A percentile compares a stretch with the other conserved stretches of the same genome.
These are phyloP conservation scores for Yamadazyma atlantica DNA, from an alignment of 1,139 yeast species.

Conservation along the genomic window DNA sequence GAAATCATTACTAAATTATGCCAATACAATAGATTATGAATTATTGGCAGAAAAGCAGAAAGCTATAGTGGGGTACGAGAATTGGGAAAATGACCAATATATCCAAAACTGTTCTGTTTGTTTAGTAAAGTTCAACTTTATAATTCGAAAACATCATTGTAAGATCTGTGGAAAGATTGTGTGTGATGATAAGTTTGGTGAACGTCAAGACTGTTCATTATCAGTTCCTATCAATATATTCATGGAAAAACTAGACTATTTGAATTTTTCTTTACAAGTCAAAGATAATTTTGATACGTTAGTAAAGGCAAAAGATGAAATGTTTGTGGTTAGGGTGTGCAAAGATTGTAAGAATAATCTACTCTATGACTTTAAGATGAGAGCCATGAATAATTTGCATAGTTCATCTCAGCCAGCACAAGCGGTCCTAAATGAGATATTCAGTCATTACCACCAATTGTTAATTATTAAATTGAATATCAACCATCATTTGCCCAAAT, in stretches of 20 bases:
- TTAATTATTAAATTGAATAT: slow-evolving; percentile 35
- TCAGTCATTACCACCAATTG: slow-evolving; percentile 33
- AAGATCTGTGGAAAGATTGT: slow-evolving; percentile 80
- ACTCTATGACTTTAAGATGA: slow-evolving; percentile 56
- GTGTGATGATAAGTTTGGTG: slow-evolving; percentile 60
- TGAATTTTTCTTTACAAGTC: slow-evolving; percentile 37
- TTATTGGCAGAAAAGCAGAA: slow-evolving; percentile 17
- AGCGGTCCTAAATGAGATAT: slow-evolving; percentile 17
- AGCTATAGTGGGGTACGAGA: slow-evolving; percentile 40
- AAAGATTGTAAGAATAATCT: slow-evolving; percentile 63
- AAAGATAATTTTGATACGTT: slow-evolving; percentile 18
- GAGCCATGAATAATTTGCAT: slow-evolving; percentile 5
- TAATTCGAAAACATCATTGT: slow-evolving; percentile 83
- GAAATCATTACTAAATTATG: slow-evolving; percentile 3
- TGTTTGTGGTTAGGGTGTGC: slow-evolving; percentile 52
- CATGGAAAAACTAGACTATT: slow-evolving; percentile 37
- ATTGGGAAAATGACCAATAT: slow-evolving; percentile 65
- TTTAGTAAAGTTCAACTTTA: slow-evolving; percentile 50
- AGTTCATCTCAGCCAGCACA: slow-evolving; percentile 1
- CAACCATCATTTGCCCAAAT: slow-evolving; percentile 29
- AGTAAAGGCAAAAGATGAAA: slow-evolving; percentile 12
- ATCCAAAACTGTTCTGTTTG: slow-evolving; percentile 67
- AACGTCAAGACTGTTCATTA: slow-evolving; percentile 58
- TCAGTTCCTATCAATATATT: slow-evolving; percentile 60
- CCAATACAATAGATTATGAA: slow-evolving; percentile 3